Base-by-base conservation (phyloP, 768 basidiomycete species). In the Candolleomyces eurysporus region DNA sequence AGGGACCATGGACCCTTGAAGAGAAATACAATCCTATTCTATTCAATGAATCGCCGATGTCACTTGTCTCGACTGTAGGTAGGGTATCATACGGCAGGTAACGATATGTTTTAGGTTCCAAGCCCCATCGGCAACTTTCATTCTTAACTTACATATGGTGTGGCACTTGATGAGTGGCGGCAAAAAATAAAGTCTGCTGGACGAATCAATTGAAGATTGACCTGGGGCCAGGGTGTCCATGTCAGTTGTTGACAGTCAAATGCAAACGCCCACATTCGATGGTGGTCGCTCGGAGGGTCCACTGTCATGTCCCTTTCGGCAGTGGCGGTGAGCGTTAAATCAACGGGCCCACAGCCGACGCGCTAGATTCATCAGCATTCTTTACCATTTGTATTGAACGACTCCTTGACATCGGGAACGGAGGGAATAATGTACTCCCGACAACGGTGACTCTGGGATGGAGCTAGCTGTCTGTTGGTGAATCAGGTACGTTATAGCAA, bases 101-200 rank as follows among this genome's bases (percentile, higher is more conserved):
- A 56, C 32, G 32, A 19, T 56, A 40, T 56, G 54, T 56, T 56
- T 19, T 42, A 40, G 39, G 6, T 52, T 52, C 51, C 26, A 26
- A 8, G 30, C 51, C 21, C 19, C 39, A 40, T 56, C 54, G 54
- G 54, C 54, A 56, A 56, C 54, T 56, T 56, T 56, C 54, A 56
- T 56, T 43, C 17, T 39, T 22, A 36, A 51, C n/a, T 21, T 39
- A 19, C 40, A 31, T 36, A 36, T 36, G 36, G 36, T 8, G 36
- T 36, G 36, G 36, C 36, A 36, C 36, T 36, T 43, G 54, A 56
- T 40, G 54, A 36, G 36, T 56, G 54, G 54, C 54, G 54, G 54
- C 32, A 56, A 19, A 19, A 56, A 19, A 53, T 21, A 21, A 39
- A 53, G 52, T 21, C 30, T 26, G 36, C 36, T 53, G 26, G 52